Evolutionary conservation across 805 yeast genomes (phyloP).

Genomic region (Kluyveromyces wickerhamii): DNA sequence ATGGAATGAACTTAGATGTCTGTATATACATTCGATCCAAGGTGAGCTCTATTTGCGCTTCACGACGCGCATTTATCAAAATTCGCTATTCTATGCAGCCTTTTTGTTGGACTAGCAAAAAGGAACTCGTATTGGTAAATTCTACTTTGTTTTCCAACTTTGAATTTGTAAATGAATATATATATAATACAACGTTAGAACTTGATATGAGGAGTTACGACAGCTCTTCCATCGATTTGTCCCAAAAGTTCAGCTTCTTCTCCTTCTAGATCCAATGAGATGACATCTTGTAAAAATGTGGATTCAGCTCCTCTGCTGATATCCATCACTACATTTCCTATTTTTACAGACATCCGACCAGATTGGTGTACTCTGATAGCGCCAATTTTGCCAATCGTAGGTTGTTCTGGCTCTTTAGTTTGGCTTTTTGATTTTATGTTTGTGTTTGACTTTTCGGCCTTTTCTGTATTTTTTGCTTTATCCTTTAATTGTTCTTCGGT

Average conservation of each 20-base stretch:
- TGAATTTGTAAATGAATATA: too few species aligned
- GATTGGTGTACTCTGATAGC: conserved; percentile 70
- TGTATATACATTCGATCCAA: too few species aligned
- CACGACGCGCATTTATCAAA: too few species aligned
- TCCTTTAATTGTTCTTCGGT: conserved; percentile 11
- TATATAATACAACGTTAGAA: too few species aligned
- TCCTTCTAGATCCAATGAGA: conserved; percentile 41
- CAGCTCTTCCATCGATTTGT: conserved; percentile 45
- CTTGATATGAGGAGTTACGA: conserved; percentile 44
- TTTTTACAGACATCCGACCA: conserved; percentile 66
- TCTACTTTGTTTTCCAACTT: too few species aligned
- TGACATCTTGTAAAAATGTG: conserved; percentile 65
- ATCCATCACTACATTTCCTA: conserved; percentile 65
- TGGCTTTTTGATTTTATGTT: conserved; percentile 11
- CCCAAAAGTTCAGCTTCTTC: conserved; percentile 46
- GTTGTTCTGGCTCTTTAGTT: conserved; percentile 9
- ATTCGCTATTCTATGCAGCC: too few species aligned
- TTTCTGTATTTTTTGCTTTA: conserved; percentile 11
- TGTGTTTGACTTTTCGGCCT: conserved; percentile 8
- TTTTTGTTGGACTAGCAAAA: too few species aligned
- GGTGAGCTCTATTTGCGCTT: too few species aligned
- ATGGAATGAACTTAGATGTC: too few species aligned
- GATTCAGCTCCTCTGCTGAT: conserved; percentile 65
- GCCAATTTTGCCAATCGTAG: conserved; percentile 56
- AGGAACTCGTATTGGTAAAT: too few species aligned